Percentiles rank a stretch among this genome's conserved stretches.
phyloP scores from a whole-genome alignment of 805 yeast species.

The Barnettozyma pratensis region DNA sequence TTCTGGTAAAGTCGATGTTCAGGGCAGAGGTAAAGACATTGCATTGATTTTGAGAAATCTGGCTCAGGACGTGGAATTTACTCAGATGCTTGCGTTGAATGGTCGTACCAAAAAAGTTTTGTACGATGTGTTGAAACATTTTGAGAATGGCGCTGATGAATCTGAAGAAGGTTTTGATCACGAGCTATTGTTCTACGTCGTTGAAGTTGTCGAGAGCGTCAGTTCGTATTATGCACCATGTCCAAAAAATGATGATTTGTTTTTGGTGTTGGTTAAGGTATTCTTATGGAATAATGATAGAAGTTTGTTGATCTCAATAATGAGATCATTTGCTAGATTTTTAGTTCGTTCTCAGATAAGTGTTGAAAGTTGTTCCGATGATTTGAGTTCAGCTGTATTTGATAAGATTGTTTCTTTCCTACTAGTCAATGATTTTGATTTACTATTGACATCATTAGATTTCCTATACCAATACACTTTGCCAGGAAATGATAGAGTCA shows the following conservation, averaged over 20 bases:
- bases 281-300: constrained; percentile 59
- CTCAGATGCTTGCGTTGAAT: constrained; percentile 64
- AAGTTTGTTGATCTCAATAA: constrained; percentile 57
- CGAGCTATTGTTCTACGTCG: constrained; percentile 60
- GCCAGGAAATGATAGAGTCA: constrained; percentile 55
- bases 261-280: constrained; percentile 48
- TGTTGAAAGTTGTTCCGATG: constrained; percentile 46
- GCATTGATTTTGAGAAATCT: constrained; percentile 68
- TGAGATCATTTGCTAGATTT: constrained; percentile 76
- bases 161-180: constrained; percentile 28
- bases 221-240: constrained; percentile 80
- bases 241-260: constrained; percentile 61
- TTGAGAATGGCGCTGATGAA: constrained; percentile 23
- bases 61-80: constrained; percentile 77
- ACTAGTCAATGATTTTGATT: constrained; percentile 63
- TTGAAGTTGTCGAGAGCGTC: constrained; percentile 81
- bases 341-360: constrained; percentile 52
- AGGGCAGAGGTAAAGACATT: constrained; percentile 16
- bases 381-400: constrained; percentile 41
- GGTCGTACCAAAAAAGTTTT: constrained; percentile 42
- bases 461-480: constrained; percentile 75
- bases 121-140: constrained; percentile 33
- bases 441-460: constrained; percentile 68
- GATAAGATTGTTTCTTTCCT: constrained; percentile 52
- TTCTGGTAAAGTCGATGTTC: background rate